Conservation (phyloP, 345 rosid species). For the Lepidium africanum region DNA sequence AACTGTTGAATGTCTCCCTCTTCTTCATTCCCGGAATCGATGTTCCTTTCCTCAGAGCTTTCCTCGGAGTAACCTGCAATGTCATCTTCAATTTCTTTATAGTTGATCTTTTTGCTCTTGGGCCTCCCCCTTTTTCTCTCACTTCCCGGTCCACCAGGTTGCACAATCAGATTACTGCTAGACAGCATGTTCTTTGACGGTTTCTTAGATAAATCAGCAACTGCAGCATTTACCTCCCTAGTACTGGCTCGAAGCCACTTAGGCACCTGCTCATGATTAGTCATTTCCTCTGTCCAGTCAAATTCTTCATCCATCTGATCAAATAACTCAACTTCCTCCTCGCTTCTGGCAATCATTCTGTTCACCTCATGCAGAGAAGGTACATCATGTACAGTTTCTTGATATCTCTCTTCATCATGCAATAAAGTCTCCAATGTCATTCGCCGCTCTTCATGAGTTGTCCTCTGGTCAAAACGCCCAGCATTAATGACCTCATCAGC, state of each 20-base stretch:
- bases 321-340: conserved; percentile 90
- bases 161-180: conserved; percentile 39
- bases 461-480: conserved; percentile 99
- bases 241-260: conserved; percentile 93
- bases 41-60: conserved; percentile 80
- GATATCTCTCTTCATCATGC: conserved; percentile 98
- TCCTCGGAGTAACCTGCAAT: conserved; percentile 82
- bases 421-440: conserved; percentile 93
- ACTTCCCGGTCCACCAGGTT: conserved; percentile 48
- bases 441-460: conserved; percentile 98
- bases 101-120: conserved; percentile 80
- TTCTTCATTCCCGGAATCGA: conserved; percentile 73
- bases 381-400: conserved; percentile 97
- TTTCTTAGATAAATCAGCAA: conserved; percentile 81
- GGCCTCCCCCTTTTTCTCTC: conserved; percentile 90
- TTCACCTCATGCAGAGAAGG: conserved; percentile 94
- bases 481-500: conserved; percentile 99
- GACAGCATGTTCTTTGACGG: conserved; percentile 64
- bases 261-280: conserved; percentile 87
- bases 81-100: conserved; percentile 93
- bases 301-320: conserved; percentile 99
- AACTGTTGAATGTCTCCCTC: conserved; percentile 77
- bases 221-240: conserved; percentile 61
- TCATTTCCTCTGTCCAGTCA: conserved; percentile 95
- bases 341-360: conserved; percentile 95